Percentiles rank a stretch among this genome's conserved stretches.
Evolutionary conservation across 202 grass and related monocot genomes (phyloP).

Genomic region (Setaria italica): DNA sequence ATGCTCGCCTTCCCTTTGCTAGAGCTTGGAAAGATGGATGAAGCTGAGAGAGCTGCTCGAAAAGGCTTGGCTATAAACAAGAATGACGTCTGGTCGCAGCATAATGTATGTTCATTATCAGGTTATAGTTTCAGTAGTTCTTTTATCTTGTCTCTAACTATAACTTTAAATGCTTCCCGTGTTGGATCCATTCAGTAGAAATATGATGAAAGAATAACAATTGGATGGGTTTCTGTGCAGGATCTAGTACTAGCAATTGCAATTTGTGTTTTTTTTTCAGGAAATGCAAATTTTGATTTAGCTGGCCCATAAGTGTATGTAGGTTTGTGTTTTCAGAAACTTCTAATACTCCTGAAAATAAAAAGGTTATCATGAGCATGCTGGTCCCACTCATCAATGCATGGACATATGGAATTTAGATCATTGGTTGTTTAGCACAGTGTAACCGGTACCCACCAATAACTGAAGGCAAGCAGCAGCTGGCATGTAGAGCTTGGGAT

Average conservation of each 20-base stretch:
- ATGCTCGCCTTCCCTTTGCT: constrained; percentile 80
- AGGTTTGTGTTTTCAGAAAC: neutral
- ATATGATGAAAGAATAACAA: neutral
- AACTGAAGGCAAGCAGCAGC: neutral
- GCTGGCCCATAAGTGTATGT: neutral
- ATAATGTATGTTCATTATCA: constrained; percentile 57
- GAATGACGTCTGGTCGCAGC: constrained; percentile 73
- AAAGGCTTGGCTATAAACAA: constrained; percentile 75
- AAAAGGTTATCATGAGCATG: neutral
- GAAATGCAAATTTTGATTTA: neutral
- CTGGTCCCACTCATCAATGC: neutral
- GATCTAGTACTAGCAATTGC: neutral
- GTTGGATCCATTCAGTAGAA: neutral
- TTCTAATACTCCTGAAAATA: neutral
- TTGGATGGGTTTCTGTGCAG: neutral
- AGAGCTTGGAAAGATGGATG: constrained; percentile 70
- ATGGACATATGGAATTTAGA: neutral
- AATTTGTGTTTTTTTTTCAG: constrained; percentile 6
- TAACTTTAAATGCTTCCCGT: neutral
- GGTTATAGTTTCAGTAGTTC: neutral
- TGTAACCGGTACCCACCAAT: neutral
- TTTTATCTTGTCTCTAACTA: neutral
- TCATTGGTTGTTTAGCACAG: neutral
- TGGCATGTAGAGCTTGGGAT: neutral
- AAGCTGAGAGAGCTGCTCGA: constrained; percentile 68